phyloP scores from a whole-genome alignment of 257 asterid genomes.

The Petunia secreta region DNA sequence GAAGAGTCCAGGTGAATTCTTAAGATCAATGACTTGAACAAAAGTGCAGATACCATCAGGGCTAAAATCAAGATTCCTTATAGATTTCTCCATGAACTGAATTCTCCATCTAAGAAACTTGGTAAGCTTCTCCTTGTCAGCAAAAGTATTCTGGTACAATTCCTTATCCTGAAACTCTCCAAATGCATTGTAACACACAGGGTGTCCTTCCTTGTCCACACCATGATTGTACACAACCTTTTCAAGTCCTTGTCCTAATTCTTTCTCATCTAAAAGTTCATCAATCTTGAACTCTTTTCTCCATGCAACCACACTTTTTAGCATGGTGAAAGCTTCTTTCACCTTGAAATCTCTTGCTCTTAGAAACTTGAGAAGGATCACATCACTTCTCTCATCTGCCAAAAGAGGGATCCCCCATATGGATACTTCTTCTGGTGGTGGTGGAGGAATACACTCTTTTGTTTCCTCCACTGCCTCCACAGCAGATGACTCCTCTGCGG shows the following conservation, averaged over 20 bases:
- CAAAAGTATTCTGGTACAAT: constrained; percentile 75
- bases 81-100: constrained; percentile 74
- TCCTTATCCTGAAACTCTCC: constrained; percentile 93
- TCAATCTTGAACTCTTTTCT: constrained; percentile 78
- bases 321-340: constrained; percentile 86
- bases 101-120: constrained; percentile 80
- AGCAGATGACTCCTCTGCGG: constrained; percentile 33
- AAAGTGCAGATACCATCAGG: constrained; percentile 85
- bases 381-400: constrained; percentile 76
- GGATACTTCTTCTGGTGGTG: constrained; percentile 72
- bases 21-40: constrained; percentile 84
- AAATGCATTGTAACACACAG: constrained; percentile 79
- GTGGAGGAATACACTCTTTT: constrained; percentile 35
- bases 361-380: constrained; percentile 80
- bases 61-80: constrained; percentile 76
- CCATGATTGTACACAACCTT: constrained; percentile 85
- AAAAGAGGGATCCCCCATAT: constrained; percentile 85
- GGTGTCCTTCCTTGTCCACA: constrained; percentile 84
- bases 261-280: constrained; percentile 59
- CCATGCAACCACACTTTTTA: constrained; percentile 86
- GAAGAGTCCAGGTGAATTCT: constrained; percentile 80
- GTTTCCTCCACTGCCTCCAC: constrained; percentile 39
- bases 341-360: constrained; percentile 92
- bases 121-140: constrained; percentile 76
- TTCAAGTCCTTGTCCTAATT: constrained; percentile 62